Base-by-base conservation (phyloP, 2,329 filamentous ascomycete genomes). In the Monosporascus ibericus region DNA sequence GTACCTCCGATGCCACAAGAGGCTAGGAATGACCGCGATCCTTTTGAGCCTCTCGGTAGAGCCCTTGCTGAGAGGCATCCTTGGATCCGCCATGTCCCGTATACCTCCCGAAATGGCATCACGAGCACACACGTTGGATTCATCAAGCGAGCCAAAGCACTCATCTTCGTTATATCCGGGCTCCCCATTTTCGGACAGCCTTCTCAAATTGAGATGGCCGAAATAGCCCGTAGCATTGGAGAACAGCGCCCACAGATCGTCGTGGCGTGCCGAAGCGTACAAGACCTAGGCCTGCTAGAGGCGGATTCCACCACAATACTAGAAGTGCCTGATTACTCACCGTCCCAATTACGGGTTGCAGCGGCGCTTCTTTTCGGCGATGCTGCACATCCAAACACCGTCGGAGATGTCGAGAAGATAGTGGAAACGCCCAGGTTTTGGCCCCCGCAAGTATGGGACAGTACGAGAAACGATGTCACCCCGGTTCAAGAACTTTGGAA, bases 41-140 rank as follows among this genome's bases (percentile, higher is more conserved):
- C 87, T 0, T 91, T 91, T 63, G 87, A 91, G 66, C 77, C 80
- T 15, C 72, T 92, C 18, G 88, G 87, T 20, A 77, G 78, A 56
- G 79, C 82, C 44, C 67, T 92, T 48, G 80, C 82, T 48, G 72
- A 70, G 48, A 75, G 79, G 58, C 84, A 87, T 62, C 70, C 76
- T 3, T 76, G 75, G 66, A 75, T 91, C 55, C 81, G 85, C 20
- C 88, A 91, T 64, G 81, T 90, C 44, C 86, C 88, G 6, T 92
- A 89, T 62, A 81, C 83, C 5, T 79, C 82, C 47, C 75, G 76
- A 49, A 69, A 75, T 53, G 85, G 86, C 42, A 82, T 89, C 65
- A 87, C 83, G 3, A 74, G 76, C 22, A 77, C 80, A 44, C 84
- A 91, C 67, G 70, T 78, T 48, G 77, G 76, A 49, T 87, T 87